These are phyloP conservation scores for Penicillium canariense DNA, from an alignment of 495 filamentous ascomycete genomes.

Conservation along the genomic window DNA sequence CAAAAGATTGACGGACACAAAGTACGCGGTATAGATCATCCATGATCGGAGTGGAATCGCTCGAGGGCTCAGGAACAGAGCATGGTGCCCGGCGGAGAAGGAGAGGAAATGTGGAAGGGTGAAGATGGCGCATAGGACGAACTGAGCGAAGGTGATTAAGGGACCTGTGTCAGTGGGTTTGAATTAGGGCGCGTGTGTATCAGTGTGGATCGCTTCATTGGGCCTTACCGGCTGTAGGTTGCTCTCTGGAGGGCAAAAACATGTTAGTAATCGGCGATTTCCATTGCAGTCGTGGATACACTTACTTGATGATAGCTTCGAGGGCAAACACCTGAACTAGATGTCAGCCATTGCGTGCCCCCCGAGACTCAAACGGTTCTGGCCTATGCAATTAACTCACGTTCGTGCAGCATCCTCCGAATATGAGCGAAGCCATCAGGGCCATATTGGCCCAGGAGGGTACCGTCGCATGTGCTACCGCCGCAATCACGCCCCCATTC, in stretches of 20 bases:
- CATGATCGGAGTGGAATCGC: conserved; percentile 82
- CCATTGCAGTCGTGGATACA: neutral
- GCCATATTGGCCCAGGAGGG: conserved; percentile 65
- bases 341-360: neutral
- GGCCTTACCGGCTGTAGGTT: conserved; percentile 35
- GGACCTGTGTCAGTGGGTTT: conserved; percentile 53
- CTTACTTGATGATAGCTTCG: conserved; percentile 92
- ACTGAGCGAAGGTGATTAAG: conserved; percentile 92
- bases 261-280: conserved; percentile 13
- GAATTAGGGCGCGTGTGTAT: neutral
- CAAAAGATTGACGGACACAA: conserved; percentile 86
- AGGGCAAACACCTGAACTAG: conserved; percentile 77
- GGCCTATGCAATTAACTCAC: conserved; percentile 47
- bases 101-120: conserved; percentile 70
- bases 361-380: neutral
- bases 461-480: conserved; percentile 50
- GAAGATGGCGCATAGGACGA: conserved; percentile 72
- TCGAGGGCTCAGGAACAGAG: conserved; percentile 70
- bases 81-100: conserved; percentile 56
- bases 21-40: conserved; percentile 84
- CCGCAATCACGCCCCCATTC: conserved; percentile 38
- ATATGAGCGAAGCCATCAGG: conserved; percentile 82
- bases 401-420: conserved; percentile 97
- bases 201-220: neutral
- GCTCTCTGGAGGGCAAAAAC: conserved; percentile 26